Evolutionary conservation across 768 basidiomycete genomes (phyloP), one percentile per base, ranked within the genome.

Genomic region (Lyophyllum semitale): DNA sequence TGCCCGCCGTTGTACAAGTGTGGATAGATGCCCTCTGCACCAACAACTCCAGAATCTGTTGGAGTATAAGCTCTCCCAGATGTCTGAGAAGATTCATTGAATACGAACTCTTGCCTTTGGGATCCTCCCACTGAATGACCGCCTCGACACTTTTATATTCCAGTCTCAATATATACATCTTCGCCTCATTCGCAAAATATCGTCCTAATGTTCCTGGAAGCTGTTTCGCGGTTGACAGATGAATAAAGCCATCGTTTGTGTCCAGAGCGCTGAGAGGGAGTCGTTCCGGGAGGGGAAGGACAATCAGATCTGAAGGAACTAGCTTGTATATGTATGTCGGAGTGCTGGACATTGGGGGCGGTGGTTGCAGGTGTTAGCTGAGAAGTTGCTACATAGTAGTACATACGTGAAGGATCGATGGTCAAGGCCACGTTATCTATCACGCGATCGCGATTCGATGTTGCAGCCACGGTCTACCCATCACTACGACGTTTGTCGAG

Each of bases 301-400:
- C 66, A 27, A 57, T 51, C 29, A 58, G 68, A 8, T 74, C 59
- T 8, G 76, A 69, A 35, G 77, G 72, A 29, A 86, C 67, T 55
- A 88, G 77, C 60, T 87, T 88, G 74, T 87, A 88, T 57, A 88
- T 49, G 66, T 84, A 85, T 2, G 71, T 77, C 4, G 83, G 85
- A 17, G 45, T 37, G 15, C 13, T 58, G 59, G 68, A 64, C 42
- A 62, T 50, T 48, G 20, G 30, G 18, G 22, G 15, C 29, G 25
- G 15, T 30, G 7, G 20, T 42, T 20, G 46, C 30, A 26, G 18
- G 29, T n/a, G n/a, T n/a, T n/a, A n/a, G n/a, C n/a, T n/a, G n/a
- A n/a, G n/a, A n/a, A n/a, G n/a, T n/a, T n/a, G n/a, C n/a, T n/a
- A n/a, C n/a, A n/a, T n/a, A n/a, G n/a, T n/a, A n/a, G n/a, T n/a